phyloP scores from a whole-genome alignment of 106 monocot species.

The Allium fistulosum region DNA sequence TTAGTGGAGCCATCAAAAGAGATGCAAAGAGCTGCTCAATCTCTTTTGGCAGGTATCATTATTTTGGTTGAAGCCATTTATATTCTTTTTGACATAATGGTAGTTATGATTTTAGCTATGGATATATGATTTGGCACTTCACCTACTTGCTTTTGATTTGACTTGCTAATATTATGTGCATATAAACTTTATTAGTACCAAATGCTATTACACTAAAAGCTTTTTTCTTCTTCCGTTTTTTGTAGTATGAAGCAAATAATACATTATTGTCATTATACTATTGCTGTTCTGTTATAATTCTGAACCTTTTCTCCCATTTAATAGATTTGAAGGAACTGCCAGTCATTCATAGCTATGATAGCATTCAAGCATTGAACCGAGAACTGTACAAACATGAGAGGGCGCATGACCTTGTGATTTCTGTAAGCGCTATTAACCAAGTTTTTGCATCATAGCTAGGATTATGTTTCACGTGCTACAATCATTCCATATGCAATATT shows the following conservation, averaged over 20 bases:
- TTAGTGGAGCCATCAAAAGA: slow-evolving; percentile 89
- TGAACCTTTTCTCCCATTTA: not conserved
- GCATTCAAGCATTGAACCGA: slow-evolving; percentile 71
- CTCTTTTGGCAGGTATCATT: slow-evolving; percentile 54
- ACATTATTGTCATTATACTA: too few relatives aligned
- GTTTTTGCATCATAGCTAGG: not conserved
- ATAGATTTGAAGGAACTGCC: slow-evolving; percentile 71
- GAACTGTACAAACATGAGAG: slow-evolving; percentile 53
- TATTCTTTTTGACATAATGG: too few relatives aligned
- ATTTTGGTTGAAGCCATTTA: not conserved
- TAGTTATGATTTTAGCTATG: too few relatives aligned
- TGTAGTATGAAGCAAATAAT: too few relatives aligned
- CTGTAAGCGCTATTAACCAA: slow-evolving; percentile 39
- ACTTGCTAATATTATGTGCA: too few relatives aligned
- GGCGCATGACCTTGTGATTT: slow-evolving; percentile 80
- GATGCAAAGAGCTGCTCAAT: slow-evolving; percentile 83
- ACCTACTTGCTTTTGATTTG: too few relatives aligned
- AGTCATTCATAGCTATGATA: slow-evolving; percentile 83
- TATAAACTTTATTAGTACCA: too few relatives aligned
- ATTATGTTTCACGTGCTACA: not conserved
- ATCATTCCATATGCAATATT: too few relatives aligned
- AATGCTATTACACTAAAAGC: too few relatives aligned
- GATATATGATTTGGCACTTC: too few relatives aligned
- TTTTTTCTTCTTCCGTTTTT: too few relatives aligned
- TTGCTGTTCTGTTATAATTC: not conserved